These are phyloP conservation scores for Drechslerella coelobrocha DNA, from an alignment of 2,329 filamentous ascomycete species.

Conservation along the genomic window DNA sequence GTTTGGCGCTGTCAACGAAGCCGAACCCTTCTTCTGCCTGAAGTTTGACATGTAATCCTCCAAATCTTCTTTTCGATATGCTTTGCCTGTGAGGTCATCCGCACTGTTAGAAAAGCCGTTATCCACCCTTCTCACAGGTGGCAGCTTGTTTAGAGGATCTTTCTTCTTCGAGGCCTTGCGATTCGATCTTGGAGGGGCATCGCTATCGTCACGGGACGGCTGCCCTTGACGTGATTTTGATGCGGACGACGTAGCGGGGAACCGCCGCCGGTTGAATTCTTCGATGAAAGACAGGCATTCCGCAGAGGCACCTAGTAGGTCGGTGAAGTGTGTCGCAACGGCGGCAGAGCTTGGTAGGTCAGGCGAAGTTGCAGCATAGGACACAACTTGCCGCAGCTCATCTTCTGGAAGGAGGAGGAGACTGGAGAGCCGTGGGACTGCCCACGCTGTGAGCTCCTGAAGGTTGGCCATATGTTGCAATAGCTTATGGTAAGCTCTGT, in stretches of 20 bases:
- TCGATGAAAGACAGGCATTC: constrained; percentile 75
- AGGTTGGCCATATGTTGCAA: constrained; percentile 18
- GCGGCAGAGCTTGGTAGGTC: constrained; percentile 71
- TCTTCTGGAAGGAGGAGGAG: constrained; percentile 85
- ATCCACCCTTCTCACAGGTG: constrained; percentile 62
- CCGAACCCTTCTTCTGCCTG: constrained; percentile 50
- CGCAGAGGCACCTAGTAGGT: constrained; percentile 84
- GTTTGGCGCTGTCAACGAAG: constrained; percentile 10
- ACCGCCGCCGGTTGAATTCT: constrained; percentile 72
- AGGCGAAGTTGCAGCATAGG: constrained; percentile 71
- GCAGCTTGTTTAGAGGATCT: constrained; percentile 59
- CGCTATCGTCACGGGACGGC: constrained; percentile 19
- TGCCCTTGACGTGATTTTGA: constrained; percentile 28
- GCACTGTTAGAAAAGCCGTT: constrained; percentile 55
- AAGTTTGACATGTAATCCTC: constrained; percentile 67
- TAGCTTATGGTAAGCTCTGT: too few species aligned
- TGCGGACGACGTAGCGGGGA: constrained; percentile 51
- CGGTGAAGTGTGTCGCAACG: constrained; percentile 83
- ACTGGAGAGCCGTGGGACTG: constrained; percentile 74
- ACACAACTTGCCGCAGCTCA: constrained; percentile 81
- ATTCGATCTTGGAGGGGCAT: constrained; percentile 31
- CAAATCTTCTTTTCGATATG: constrained; percentile 65
- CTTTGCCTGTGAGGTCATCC: constrained; percentile 64
- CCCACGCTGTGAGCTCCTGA: constrained; percentile 60
- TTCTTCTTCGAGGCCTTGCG: constrained; percentile 58